Base-by-base conservation (phyloP, 164 flowering plant genomes). In the Tetrastigma voinierianum region DNA sequence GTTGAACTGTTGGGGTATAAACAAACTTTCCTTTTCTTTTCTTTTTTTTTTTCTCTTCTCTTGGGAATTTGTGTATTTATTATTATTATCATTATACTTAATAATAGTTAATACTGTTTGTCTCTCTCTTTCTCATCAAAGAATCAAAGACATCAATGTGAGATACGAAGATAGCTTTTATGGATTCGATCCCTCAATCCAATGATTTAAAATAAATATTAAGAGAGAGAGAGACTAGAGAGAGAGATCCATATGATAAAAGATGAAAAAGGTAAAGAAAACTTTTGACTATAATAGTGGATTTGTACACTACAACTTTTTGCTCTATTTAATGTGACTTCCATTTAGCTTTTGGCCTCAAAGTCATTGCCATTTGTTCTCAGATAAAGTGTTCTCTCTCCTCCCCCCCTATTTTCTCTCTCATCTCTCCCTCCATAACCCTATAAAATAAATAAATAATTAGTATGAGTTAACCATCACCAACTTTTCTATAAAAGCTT, bases 241-340 rank as follows among this genome's bases (percentile, higher is more conserved):
- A 3, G 40, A 57, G 53, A 2, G 61, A 47, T 55, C 51, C 47
- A 62, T 23, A n/a, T n/a, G n/a, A n/a, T n/a, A 63, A 72, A 72
- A 51, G 69, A 18, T 58, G 73, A n/a, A 65, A 65, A 71, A 71
- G 69, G 57, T 59, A 53, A 18, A 64, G 65, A 59, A 57, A 67
- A 68, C 72, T 73, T 73, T 73, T 73, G 76, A 73, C 76, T 68
- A 47, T 58, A 56, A 68, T 68, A 73, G 76, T 63, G 59, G 18
- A 32, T 61, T 19, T 19, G 58, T 59, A 54, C 46, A 19, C 44
- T 25, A 1, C 21, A 46, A 45, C 74, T 71, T 66, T 71, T 71
- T 71, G 18, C 21, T 9, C 53, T 14, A 54, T 59, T 54, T 47
- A 60, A 57, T 54, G 24, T 11, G 17, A 15, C 24, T 15, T 10